Evolutionary conservation across 495 filamentous ascomycete species (phyloP).

Genomic region (Sphaerosporella brunnea): DNA sequence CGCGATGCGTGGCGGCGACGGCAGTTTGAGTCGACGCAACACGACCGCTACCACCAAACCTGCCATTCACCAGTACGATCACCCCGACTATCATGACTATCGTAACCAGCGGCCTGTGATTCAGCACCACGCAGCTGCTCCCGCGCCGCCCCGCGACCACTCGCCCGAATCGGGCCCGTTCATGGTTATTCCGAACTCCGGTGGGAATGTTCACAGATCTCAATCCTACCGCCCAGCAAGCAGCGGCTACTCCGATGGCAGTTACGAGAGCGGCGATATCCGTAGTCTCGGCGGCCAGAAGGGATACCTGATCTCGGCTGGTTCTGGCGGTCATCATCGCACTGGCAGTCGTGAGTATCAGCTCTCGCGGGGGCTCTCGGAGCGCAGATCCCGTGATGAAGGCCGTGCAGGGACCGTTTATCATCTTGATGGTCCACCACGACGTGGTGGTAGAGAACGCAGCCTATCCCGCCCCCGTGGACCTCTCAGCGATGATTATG

Average conservation of each 20-base stretch:
- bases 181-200: conserved; percentile 13
- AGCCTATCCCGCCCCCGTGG: conserved; percentile 16
- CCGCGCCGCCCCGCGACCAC: not conserved
- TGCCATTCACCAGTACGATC: conserved; percentile 3
- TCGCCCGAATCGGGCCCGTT: conserved; percentile 13
- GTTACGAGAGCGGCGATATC: conserved; percentile 11
- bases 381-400: conserved; percentile 5
- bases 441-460: conserved; percentile 14
- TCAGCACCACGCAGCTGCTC: not conserved
- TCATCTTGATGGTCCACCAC: conserved; percentile 13
- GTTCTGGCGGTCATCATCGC: conserved; percentile 8
- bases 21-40: not conserved
- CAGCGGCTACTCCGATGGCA: conserved; percentile 19
- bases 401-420: conserved; percentile 21
- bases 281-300: conserved; percentile 8
- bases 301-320: conserved; percentile 11
- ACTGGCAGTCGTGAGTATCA: conserved; percentile 12
- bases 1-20: conserved; percentile 7
- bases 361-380: conserved; percentile 9
- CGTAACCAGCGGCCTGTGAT: conserved; percentile 8
- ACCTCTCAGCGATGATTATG: conserved; percentile 9
- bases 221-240: conserved; percentile 16
- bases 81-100: conserved; percentile 3
- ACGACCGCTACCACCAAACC: conserved; percentile 1
- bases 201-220: conserved; percentile 7